These are phyloP conservation scores for Aphanomyces stellatus DNA, from an alignment of 352 stramenopile genomes.

Conservation along the genomic window DNA sequence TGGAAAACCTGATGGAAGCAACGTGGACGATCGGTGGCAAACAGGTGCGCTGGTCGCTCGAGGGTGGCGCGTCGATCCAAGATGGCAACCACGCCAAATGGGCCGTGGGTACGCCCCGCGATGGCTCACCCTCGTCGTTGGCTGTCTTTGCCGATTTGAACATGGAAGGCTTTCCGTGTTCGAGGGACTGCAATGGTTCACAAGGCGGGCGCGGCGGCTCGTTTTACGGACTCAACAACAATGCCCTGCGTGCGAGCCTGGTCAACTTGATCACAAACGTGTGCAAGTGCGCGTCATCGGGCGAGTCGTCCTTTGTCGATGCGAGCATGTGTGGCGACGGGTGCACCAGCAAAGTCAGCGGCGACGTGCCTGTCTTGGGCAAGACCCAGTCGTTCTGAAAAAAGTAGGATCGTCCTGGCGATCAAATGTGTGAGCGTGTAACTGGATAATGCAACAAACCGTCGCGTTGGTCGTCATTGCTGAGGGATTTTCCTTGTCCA, in stretches of 20 bases:
- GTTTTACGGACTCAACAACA: conserved; percentile 48
- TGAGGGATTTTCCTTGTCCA: too few relatives aligned
- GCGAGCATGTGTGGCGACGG: not conserved
- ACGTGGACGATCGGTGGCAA: not conserved
- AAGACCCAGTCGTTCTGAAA: not conserved
- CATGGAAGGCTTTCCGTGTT: conserved; percentile 75
- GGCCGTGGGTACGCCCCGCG: not conserved
- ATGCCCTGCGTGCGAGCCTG: conserved; percentile 43
- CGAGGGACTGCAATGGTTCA: conserved; percentile 49
- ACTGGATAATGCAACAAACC: too few relatives aligned
- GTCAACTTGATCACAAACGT: conserved; percentile 1
- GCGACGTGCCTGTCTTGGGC: not conserved
- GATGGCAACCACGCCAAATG: conserved; percentile 9
- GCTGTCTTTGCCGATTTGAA: conserved; percentile 64
- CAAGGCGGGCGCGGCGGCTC: conserved; percentile 62
- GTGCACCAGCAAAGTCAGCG: not conserved
- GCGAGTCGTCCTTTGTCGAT: not conserved
- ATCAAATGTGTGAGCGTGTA: too few relatives aligned
- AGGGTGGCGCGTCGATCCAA: not conserved
- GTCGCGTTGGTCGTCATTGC: too few relatives aligned
- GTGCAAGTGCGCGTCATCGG: not conserved
- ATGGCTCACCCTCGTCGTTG: conserved; percentile 21
- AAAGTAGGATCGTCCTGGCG: too few relatives aligned
- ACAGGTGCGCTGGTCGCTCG: not conserved
- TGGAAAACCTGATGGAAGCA: conserved; percentile 9